phyloP scores from a whole-genome alignment of 1,139 yeast genomes.

The Blastobotrys petasosporus region DNA sequence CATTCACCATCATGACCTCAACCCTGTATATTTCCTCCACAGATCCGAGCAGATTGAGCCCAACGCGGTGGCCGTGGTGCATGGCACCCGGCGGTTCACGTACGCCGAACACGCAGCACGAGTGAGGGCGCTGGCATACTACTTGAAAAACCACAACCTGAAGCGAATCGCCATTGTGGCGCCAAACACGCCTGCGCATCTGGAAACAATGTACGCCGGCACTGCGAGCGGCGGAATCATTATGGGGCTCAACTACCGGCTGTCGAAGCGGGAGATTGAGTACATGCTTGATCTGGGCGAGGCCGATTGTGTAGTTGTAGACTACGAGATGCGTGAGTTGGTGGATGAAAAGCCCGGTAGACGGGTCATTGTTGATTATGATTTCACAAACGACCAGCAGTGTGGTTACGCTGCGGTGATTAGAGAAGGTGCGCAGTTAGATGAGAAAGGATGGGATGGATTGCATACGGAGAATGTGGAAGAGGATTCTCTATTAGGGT shows the following conservation, averaged over 20 bases:
- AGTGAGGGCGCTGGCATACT: constrained; percentile 31
- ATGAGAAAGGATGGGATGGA: constrained; percentile 22
- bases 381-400: constrained; percentile 20
- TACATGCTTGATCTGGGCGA: constrained; percentile 32
- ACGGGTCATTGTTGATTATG: constrained; percentile 31
- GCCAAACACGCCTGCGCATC: constrained; percentile 38
- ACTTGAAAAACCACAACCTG: constrained; percentile 25
- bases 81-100: constrained; percentile 27
- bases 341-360: constrained; percentile 20
- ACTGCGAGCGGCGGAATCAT: constrained; percentile 34
- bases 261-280: constrained; percentile 31
- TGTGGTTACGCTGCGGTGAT: constrained; percentile 28
- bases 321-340: constrained; percentile 30
- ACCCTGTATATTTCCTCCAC: constrained; percentile 35
- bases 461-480: constrained; percentile 27
- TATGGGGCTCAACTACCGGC: constrained; percentile 35
- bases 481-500: constrained; percentile 30
- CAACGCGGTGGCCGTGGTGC: constrained; percentile 32
- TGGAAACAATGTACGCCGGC: constrained; percentile 35
- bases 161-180: constrained; percentile 33
- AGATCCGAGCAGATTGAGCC: constrained; percentile 36
- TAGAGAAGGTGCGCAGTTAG: constrained; percentile 24
- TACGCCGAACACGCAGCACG: constrained; percentile 31
- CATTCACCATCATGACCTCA: constrained; percentile 28
- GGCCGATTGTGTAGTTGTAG: constrained; percentile 34